These are phyloP conservation scores for Benincasa hispida DNA, from an alignment of 306 rosid species.

Conservation along the genomic window DNA sequence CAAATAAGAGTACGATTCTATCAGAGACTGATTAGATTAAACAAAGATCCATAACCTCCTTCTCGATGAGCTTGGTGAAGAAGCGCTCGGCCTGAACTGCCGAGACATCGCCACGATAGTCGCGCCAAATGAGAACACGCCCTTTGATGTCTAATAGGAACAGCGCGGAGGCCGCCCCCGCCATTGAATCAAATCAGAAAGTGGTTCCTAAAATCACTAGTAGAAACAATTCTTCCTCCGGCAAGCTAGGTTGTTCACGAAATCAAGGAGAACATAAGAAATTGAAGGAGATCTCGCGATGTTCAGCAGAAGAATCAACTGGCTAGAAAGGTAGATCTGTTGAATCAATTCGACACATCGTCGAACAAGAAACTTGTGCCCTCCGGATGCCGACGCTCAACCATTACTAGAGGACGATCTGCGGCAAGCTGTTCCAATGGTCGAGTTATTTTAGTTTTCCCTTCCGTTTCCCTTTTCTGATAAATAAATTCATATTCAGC, in stretches of 20 bases:
- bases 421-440: neutral
- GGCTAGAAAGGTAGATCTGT: conserved; percentile 17
- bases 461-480: neutral
- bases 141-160: conserved; percentile 98
- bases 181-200: conserved; percentile 27
- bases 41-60: conserved; percentile 41
- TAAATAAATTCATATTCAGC: neutral
- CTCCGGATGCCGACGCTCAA: neutral
- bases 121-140: conserved; percentile 99
- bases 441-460: neutral
- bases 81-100: conserved; percentile 89
- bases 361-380: neutral
- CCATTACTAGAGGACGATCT: neutral
- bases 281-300: conserved; percentile 17
- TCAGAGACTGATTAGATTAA: neutral
- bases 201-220: neutral
- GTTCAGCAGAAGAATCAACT: conserved; percentile 1
- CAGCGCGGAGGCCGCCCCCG: conserved; percentile 97
- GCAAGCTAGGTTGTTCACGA: conserved; percentile 8
- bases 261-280: conserved; percentile 28
- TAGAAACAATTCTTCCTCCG: neutral
- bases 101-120: conserved; percentile 96
- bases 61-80: conserved; percentile 96
- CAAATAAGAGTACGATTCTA: neutral
- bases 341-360: conserved; percentile 1